Percentiles rank a stretch among this genome's conserved stretches.
Conservation (phyloP, 2,329 filamentous ascomycete genomes). For the Fusarium equiseti region DNA sequence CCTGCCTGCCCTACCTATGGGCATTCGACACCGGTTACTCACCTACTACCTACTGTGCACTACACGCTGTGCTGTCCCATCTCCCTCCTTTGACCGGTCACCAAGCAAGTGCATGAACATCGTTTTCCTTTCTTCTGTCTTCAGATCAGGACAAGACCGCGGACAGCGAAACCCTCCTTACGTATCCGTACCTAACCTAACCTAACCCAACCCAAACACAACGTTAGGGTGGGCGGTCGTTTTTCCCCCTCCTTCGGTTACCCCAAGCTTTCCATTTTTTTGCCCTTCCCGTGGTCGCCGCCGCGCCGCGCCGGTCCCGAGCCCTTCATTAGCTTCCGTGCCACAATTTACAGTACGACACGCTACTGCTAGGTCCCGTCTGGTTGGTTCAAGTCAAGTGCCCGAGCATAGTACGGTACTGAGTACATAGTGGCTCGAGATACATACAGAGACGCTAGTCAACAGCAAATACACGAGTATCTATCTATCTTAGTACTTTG, state of each 20-base stretch:
- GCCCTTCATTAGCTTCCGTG: conserved; percentile 44
- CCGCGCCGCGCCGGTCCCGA: conserved; percentile 43
- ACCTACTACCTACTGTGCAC: neutral
- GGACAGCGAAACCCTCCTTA: conserved; percentile 30
- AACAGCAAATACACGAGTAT: conserved; percentile 34
- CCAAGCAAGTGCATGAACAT: conserved; percentile 31
- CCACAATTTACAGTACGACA: conserved; percentile 37
- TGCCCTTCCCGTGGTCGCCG: conserved; percentile 42
- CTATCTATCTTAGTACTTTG: conserved; percentile 3
- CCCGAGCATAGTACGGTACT: conserved; percentile 28
- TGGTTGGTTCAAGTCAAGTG: conserved; percentile 44
- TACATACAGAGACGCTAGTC: conserved; percentile 28
- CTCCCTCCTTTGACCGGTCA: conserved; percentile 27
- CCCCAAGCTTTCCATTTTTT: conserved; percentile 42
- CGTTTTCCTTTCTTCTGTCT: conserved; percentile 45
- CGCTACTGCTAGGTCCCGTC: conserved; percentile 45
- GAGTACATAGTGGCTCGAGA: conserved; percentile 35
- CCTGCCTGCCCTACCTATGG: conserved; percentile 19
- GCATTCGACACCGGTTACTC: conserved; percentile 35
- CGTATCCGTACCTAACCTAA: neutral
- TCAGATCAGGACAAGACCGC: conserved; percentile 35
- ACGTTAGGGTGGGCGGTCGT: conserved; percentile 9
- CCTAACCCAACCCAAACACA: neutral
- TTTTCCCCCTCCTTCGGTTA: conserved; percentile 21
- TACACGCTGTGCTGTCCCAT: conserved; percentile 31